Evolutionary conservation across 345 rosid species (phyloP).

Genomic region (Salix brachista): DNA sequence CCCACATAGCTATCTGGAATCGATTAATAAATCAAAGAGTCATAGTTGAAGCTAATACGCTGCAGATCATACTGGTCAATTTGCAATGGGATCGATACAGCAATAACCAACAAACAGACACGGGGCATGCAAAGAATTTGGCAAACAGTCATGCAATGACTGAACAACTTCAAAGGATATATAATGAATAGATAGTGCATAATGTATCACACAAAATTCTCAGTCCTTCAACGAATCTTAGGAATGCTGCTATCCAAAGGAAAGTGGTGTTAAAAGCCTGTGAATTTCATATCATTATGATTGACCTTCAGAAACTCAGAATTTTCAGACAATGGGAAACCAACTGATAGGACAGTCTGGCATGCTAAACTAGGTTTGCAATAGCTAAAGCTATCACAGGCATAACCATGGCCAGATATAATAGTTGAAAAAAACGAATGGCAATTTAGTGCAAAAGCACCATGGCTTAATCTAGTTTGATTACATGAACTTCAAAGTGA

Average conservation of each 20-base stretch:
- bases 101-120: background rate
- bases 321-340: background rate
- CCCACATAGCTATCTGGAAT: constrained; percentile 72
- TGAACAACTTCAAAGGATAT: background rate
- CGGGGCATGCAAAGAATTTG: background rate
- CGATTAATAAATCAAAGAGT: background rate
- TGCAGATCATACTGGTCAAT: background rate
- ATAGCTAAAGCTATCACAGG: background rate
- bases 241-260: background rate
- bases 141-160: background rate
- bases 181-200: background rate
- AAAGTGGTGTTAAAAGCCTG: background rate
- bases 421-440: background rate
- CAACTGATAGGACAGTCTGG: background rate
- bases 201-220: background rate
- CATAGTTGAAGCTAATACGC: background rate
- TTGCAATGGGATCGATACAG: background rate
- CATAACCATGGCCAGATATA: background rate
- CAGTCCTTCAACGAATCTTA: background rate
- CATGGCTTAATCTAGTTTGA: background rate
- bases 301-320: background rate
- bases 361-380: background rate
- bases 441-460: background rate
- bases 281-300: background rate
- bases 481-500: background rate